Base-by-base conservation (phyloP, 139 green algal genomes). In the Micractinium conductrix region DNA sequence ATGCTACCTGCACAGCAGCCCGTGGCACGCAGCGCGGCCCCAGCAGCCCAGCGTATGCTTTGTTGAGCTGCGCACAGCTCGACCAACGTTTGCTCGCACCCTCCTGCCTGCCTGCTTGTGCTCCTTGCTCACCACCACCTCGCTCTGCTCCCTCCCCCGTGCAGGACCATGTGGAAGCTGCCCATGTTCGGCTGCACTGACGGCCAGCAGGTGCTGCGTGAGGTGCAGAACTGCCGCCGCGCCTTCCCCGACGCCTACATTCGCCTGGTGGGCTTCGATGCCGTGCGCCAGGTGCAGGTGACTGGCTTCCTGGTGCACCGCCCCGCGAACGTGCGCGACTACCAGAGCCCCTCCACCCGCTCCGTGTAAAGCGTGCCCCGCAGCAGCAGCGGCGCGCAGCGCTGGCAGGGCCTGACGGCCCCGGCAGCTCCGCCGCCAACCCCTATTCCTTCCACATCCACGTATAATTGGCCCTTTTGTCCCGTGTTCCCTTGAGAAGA, bases 91-190 rank as follows among this genome's bases (percentile, higher is more conserved):
- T n/a, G n/a, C n/a, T n/a, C n/a, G n/a, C 62, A 37, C 62, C 28
- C 62, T 40, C 62, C 62, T 38, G 5, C 62, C 28, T 69, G 48
- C 48, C 48, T 58, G 12, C 48, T 58, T 10, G 48, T 16, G 10
- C 48, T 24, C 48, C 48, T 16, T 58, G 28, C 26, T 69, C 10
- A 14, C 91, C 62, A 2, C 53, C 40, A 3, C 28, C 55, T 45
- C 9, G 67, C 42, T 9, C 44, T 73, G 30, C 37, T 58, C n/a
- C n/a, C 12, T 58, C 12, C 88, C 93, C 90, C 94, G 44, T 99
- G 99, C 96, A 99, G 97, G 97, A 98, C 96, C 28, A 98, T 99
- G 96, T 99, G 94, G 94, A 99, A 99, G 97, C 96, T 99, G 89
- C 97, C 97, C 92, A 98, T 99, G 96, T 99, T 98, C 95, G 97